Conservation (phyloP, 2,329 filamentous ascomycete genomes). For the Rasamsonia emersonii region DNA sequence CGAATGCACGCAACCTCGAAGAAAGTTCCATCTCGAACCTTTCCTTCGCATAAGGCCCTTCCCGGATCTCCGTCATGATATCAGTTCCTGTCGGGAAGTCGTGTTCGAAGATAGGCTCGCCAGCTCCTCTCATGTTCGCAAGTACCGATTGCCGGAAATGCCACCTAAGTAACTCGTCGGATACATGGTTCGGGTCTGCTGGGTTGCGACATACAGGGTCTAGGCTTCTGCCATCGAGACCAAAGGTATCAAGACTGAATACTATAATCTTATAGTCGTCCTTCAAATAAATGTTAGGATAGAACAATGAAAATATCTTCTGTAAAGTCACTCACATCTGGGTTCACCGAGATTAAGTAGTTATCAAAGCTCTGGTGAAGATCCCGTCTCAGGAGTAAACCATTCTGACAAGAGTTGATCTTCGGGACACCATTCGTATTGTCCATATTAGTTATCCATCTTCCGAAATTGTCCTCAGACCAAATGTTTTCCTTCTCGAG, state of each 20-base stretch:
- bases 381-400: slow-evolving; percentile 4
- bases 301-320: neutral
- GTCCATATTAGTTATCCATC: slow-evolving; percentile 1
- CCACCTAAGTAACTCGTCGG: slow-evolving; percentile 11
- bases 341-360: slow-evolving; percentile 10
- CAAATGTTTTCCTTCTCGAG: slow-evolving; percentile 2
- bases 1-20: slow-evolving; percentile 1
- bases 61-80: slow-evolving; percentile 8
- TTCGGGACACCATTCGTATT: neutral
- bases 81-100: slow-evolving; percentile 10
- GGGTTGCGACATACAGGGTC: slow-evolving; percentile 7
- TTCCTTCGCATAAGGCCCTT: slow-evolving; percentile 3
- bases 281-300: slow-evolving; percentile 1
- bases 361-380: slow-evolving; percentile 9
- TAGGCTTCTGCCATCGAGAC: slow-evolving; percentile 4
- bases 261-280: slow-evolving; percentile 2
- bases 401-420: slow-evolving; percentile 10
- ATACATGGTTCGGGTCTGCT: slow-evolving; percentile 5
- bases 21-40: slow-evolving; percentile 6
- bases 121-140: slow-evolving; percentile 14
- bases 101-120: slow-evolving; percentile 11
- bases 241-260: neutral
- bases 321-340: slow-evolving; percentile 7
- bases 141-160: slow-evolving; percentile 15
- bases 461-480: neutral